Evolutionary conservation across 345 rosid genomes (phyloP), one percentile per base, ranked within the genome.

Genomic region (Fremontodendron californicum): DNA sequence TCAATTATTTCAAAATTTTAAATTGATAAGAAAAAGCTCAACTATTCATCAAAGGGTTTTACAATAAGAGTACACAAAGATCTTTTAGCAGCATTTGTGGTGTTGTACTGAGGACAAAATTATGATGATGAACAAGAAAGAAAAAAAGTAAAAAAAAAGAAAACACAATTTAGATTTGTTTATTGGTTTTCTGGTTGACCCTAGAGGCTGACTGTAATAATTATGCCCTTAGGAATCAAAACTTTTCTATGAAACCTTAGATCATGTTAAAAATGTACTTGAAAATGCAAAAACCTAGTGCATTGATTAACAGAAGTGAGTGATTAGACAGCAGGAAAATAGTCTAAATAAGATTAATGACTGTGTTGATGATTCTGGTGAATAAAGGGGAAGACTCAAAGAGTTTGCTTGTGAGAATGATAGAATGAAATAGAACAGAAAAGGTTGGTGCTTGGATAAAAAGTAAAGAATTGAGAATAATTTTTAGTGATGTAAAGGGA

Each of bases 151-250:
- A 25, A 31, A 15, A 10, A 35, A 80, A 77, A 77, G 40, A 65
- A 51, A 49, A 65, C 31, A 45, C 25, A 43, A 72, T 29, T 48
- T 72, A 61, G 62, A 76, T 55, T 75, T 79, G 75, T 10, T 45
- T 67, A 52, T 77, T 43, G 18, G 43, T 78, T 81, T 83, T 76
- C 51, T 77, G 54, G 73, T 73, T 79, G 82, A 78, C 77, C 76
- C 46, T 23, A 66, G 55, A 74, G 83, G 78, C 49, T 80, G 65
- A 69, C 23, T 40, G 51, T 64, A 42, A 74, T 77, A 21, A 79
- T 83, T 73, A 77, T 62, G 70, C 77, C 79, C 67, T 18, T 64
- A 7, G 63, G 68, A 58, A 64, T 72, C 77, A 82, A 71, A 54
- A 75, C 55, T 58, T 37, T 70, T 48, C 71, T 79, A 66, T 64